A percentile compares a stretch with the other conserved stretches of the same genome.
phyloP scores from a whole-genome alignment of 148 eudicot species.

The Beta vulgaris region DNA sequence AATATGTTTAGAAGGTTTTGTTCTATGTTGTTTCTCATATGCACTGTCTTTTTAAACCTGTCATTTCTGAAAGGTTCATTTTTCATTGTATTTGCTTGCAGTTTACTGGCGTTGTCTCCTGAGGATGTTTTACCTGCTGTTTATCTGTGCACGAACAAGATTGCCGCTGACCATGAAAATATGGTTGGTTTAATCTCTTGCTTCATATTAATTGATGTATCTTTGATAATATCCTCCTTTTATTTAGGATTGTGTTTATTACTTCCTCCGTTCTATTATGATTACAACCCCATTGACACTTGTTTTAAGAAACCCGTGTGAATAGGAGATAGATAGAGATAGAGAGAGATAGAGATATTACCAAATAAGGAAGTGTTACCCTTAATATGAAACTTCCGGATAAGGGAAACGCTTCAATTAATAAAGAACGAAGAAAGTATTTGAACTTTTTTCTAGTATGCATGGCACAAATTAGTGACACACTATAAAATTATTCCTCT shows the following conservation, averaged over 20 bases:
- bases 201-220: slow-evolving; percentile 1
- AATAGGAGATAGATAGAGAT: too few species aligned
- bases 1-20: slow-evolving; percentile 97
- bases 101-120: slow-evolving; percentile 83
- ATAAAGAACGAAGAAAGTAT: too few species aligned
- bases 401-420: too few species aligned
- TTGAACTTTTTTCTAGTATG: too few species aligned
- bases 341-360: too few species aligned
- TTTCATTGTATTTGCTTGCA: slow-evolving; percentile 30
- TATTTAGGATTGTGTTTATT: neutral
- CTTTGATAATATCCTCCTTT: neutral
- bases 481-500: too few species aligned
- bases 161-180: slow-evolving; percentile 96
- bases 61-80: slow-evolving; percentile 7
- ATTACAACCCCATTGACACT: too few species aligned
- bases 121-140: slow-evolving; percentile 92
- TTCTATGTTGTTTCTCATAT: slow-evolving; percentile 16
- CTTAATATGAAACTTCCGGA: too few species aligned
- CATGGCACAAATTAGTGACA: too few species aligned
- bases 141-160: slow-evolving; percentile 92
- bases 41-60: neutral
- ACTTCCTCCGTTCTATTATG: neutral
- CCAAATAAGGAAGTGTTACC: too few species aligned
- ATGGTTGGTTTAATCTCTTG: slow-evolving; percentile 46
- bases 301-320: too few species aligned